A percentile compares a stretch with the other conserved stretches of the same genome.
phyloP scores from a whole-genome alignment of 305 asterid genomes.

The Fraxinus greggii region DNA sequence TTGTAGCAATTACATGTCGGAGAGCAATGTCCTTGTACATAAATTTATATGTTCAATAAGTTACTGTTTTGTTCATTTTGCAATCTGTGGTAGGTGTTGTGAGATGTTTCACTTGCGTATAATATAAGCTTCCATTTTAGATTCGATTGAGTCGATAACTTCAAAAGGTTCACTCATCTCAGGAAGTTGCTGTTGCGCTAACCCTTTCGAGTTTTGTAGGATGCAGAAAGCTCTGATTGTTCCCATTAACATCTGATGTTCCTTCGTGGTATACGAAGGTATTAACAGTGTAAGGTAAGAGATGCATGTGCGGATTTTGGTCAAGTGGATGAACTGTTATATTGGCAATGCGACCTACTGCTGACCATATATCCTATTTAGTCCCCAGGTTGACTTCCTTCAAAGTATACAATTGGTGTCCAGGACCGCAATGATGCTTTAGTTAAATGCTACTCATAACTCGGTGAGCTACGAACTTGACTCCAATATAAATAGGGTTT shows the following conservation, averaged over 20 bases:
- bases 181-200: not conserved
- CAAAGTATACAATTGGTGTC: not conserved
- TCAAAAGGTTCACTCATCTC: not conserved
- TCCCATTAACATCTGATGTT: conserved; percentile 2
- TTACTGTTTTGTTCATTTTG: conserved; percentile 33
- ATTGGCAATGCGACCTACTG: not conserved
- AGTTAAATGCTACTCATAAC: not conserved
- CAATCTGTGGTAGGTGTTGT: conserved; percentile 19
- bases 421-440: not conserved
- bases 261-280: not conserved
- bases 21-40: conserved; percentile 69
- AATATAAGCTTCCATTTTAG: not conserved
- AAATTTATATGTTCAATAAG: conserved; percentile 64
- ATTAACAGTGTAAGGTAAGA: not conserved
- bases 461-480: not conserved
- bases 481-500: not conserved
- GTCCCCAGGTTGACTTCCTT: not conserved
- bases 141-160: not conserved
- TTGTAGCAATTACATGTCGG: conserved; percentile 68
- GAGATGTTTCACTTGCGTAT: not conserved
- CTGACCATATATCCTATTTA: not conserved
- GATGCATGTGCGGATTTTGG: not conserved
- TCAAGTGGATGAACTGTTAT: not conserved
- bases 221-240: not conserved
- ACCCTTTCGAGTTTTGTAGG: not conserved